A percentile compares a stretch with the other conserved stretches of the same genome.
Evolutionary conservation across 345 rosid species (phyloP).

Genomic region (Eucalyptus grandis): DNA sequence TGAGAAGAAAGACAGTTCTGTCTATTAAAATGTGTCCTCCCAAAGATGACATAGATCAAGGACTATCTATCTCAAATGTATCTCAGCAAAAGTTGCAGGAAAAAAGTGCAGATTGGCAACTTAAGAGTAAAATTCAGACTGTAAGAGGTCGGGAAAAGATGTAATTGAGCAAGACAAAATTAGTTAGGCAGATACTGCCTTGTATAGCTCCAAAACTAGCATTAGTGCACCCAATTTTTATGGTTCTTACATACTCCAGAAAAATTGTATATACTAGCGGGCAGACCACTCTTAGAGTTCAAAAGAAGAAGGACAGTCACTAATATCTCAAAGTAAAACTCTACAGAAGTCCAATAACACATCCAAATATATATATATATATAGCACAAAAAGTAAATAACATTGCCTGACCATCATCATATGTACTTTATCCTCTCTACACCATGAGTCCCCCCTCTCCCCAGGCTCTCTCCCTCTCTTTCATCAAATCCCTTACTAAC

Average conservation of each 20-base stretch:
- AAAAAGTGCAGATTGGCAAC: background rate
- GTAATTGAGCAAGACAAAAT: background rate
- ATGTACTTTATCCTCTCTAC: background rate
- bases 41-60: background rate
- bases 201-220: background rate
- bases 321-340: background rate
- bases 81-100: background rate
- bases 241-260: background rate
- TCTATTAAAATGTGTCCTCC: background rate
- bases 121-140: background rate
- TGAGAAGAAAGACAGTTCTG: background rate
- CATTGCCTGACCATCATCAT: background rate
- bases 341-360: background rate
- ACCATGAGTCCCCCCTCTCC: background rate
- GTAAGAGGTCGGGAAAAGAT: background rate
- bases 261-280: background rate
- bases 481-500: background rate
- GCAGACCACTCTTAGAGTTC: background rate
- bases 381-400: background rate
- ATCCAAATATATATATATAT: background rate
- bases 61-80: background rate
- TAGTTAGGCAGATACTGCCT: background rate
- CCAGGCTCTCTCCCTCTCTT: background rate
- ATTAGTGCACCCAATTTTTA: background rate
- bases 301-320: background rate